Conservation (phyloP, 2,329 filamentous ascomycete genomes). For the Mollisiaceae sp. region DNA sequence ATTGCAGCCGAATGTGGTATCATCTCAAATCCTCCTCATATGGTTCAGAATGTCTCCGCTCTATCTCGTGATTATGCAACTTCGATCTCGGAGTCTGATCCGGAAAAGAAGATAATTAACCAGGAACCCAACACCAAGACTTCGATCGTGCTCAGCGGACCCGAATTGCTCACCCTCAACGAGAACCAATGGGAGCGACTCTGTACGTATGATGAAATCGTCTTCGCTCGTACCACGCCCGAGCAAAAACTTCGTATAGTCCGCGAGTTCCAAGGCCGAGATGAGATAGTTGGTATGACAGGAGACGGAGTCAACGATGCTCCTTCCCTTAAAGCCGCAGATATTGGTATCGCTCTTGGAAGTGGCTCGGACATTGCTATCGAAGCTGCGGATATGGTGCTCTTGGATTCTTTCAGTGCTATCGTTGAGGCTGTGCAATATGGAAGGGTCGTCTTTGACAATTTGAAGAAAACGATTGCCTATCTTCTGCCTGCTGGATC, state of each 20-base stretch:
- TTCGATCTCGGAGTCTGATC: slow-evolving; percentile 25
- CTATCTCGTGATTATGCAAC: slow-evolving; percentile 34
- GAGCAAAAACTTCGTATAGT: slow-evolving; percentile 83
- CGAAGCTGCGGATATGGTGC: slow-evolving; percentile 65
- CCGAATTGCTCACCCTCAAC: slow-evolving; percentile 68
- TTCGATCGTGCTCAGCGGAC: slow-evolving; percentile 67
- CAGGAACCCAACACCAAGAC: slow-evolving; percentile 29
- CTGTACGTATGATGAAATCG: slow-evolving; percentile 70
- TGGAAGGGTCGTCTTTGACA: slow-evolving; percentile 79
- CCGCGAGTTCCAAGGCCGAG: slow-evolving; percentile 69
- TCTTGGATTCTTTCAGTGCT: slow-evolving; percentile 72
- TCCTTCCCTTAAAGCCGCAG: slow-evolving; percentile 63
- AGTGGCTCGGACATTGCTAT: slow-evolving; percentile 65
- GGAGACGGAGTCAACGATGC: slow-evolving; percentile 55
- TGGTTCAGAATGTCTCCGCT: slow-evolving; percentile 59
- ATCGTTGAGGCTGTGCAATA: slow-evolving; percentile 75
- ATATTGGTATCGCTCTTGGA: slow-evolving; percentile 68
- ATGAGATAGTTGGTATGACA: slow-evolving; percentile 61
- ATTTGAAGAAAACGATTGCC: slow-evolving; percentile 71
- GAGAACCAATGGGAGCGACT: slow-evolving; percentile 73
- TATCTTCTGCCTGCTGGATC: slow-evolving; percentile 65
- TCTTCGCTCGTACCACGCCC: slow-evolving; percentile 77
- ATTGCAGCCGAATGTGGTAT: slow-evolving; percentile 77
- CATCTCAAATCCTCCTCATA: slow-evolving; percentile 56
- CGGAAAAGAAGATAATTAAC: slow-evolving; percentile 22